These are phyloP conservation scores for Termitomyces sp. DNA, from an alignment of 768 basidiomycete species.

Conservation along the genomic window DNA sequence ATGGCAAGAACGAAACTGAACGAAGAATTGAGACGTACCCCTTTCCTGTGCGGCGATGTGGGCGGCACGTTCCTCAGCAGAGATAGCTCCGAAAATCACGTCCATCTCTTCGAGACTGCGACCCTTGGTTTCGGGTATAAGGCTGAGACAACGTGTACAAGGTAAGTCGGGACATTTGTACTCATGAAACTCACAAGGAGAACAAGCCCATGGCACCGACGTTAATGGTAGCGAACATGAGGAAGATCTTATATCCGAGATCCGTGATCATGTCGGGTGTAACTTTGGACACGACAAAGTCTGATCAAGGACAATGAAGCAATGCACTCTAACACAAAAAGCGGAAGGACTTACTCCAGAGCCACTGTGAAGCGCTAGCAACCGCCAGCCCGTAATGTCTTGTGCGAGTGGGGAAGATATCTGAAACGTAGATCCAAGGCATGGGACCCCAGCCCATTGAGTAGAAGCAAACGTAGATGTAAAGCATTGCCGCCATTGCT, in stretches of 20 bases:
- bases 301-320: conserved; percentile 25
- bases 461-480: conserved; percentile 85
- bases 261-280: conserved; percentile 58
- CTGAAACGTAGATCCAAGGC: conserved; percentile 62
- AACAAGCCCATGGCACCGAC: conserved; percentile 66
- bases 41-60: conserved; percentile 45
- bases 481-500: conserved; percentile 84
- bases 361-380: conserved; percentile 77
- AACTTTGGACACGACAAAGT: conserved; percentile 68
- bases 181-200: conserved; percentile 39
- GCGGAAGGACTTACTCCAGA: conserved; percentile 53
- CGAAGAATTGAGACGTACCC: conserved; percentile 14
- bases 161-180: background rate
- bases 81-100: conserved; percentile 50
- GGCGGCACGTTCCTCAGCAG: conserved; percentile 44
- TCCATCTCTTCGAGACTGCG: conserved; percentile 51
- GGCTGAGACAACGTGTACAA: conserved; percentile 12
- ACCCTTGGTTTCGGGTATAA: conserved; percentile 62
- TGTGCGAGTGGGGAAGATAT: conserved; percentile 85
- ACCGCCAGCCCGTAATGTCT: conserved; percentile 74
- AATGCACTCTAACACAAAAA: background rate
- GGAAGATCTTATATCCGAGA: conserved; percentile 70
- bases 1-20: background rate
- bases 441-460: conserved; percentile 78
- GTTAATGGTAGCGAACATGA: conserved; percentile 75